phyloP scores from a whole-genome alignment of 768 basidiomycete genomes.

The Podaxis rugospora region DNA sequence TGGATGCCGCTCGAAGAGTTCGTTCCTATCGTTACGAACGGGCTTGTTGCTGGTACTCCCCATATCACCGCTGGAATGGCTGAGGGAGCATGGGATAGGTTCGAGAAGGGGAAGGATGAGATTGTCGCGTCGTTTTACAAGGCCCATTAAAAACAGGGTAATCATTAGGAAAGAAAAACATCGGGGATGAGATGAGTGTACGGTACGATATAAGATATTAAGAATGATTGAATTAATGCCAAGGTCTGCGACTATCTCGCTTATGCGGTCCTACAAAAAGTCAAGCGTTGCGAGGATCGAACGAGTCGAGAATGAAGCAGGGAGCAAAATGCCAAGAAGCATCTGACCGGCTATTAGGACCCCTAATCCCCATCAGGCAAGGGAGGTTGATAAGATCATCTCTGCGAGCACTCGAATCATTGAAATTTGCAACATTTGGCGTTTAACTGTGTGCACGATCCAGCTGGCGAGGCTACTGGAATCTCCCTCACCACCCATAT shows the following conservation, averaged over 20 bases:
- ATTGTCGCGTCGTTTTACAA: conserved; percentile 18
- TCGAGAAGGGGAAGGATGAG: conserved; percentile 30
- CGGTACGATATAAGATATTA: too few relatives aligned
- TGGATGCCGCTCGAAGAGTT: conserved; percentile 54
- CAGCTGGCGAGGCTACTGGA: not conserved
- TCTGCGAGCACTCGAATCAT: not conserved
- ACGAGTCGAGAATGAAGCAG: not conserved
- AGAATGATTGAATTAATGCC: too few relatives aligned
- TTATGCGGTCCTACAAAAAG: not conserved
- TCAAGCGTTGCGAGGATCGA: not conserved
- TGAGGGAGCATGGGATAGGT: conserved; percentile 22
- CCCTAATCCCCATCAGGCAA: not conserved
- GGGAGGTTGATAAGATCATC: conserved; percentile 3
- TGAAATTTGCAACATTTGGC: not conserved
- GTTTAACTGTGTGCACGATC: not conserved
- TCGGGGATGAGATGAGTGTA: too few relatives aligned
- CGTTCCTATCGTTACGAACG: conserved; percentile 28
- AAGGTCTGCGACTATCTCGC: not conserved
- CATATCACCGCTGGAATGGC: conserved; percentile 24
- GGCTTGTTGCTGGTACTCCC: conserved; percentile 22
- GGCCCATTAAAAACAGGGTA: not conserved
- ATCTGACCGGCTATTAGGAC: not conserved
- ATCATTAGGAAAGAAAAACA: too few relatives aligned
- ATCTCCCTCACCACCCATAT: not conserved
- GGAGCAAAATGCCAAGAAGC: not conserved